Percentiles rank a stretch among this genome's conserved stretches.
Evolutionary conservation across 345 rosid genomes (phyloP).

Genomic region (Boechera divaricarpa): DNA sequence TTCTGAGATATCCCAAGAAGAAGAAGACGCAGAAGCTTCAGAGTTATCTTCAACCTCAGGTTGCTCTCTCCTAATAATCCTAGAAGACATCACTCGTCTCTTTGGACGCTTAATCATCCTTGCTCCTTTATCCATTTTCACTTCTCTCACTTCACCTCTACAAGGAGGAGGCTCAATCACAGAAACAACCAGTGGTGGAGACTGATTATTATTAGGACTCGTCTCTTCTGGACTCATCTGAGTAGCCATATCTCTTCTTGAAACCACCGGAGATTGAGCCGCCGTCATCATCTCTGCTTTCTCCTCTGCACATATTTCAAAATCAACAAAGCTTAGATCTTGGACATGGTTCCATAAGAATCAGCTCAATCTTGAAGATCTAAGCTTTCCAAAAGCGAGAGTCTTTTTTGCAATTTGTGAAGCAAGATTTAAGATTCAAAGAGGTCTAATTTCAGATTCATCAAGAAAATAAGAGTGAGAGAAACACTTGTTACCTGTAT

Average conservation of each 20-base stretch:
- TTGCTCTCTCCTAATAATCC: constrained; percentile 50
- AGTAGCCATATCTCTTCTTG: constrained; percentile 88
- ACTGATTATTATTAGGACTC: constrained; percentile 35
- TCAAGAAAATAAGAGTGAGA: neutral
- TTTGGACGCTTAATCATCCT: constrained; percentile 61
- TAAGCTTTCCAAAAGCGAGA: neutral
- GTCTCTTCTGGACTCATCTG: constrained; percentile 82
- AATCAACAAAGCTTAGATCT: constrained; percentile 39
- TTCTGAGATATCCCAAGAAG: constrained; percentile 68
- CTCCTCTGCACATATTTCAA: constrained; percentile 56
- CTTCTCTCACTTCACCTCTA: constrained; percentile 75
- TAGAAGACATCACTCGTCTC: constrained; percentile 50
- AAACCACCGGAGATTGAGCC: constrained; percentile 51
- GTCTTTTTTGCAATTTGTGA: neutral
- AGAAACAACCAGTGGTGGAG: constrained; percentile 54
- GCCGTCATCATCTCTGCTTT: constrained; percentile 49
- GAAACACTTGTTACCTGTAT: constrained; percentile 11
- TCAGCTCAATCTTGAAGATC: constrained; percentile 10
- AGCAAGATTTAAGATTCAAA: constrained; percentile 4
- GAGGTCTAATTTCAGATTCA: neutral
- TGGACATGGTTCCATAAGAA: neutral
- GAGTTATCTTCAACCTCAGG: constrained; percentile 51
- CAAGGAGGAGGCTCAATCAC: constrained; percentile 46
- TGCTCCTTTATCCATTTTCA: constrained; percentile 75
- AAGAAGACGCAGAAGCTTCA: constrained; percentile 48